Base-by-base conservation (phyloP, 306 rosid genomes). In the Vigna reflexopilosa region DNA sequence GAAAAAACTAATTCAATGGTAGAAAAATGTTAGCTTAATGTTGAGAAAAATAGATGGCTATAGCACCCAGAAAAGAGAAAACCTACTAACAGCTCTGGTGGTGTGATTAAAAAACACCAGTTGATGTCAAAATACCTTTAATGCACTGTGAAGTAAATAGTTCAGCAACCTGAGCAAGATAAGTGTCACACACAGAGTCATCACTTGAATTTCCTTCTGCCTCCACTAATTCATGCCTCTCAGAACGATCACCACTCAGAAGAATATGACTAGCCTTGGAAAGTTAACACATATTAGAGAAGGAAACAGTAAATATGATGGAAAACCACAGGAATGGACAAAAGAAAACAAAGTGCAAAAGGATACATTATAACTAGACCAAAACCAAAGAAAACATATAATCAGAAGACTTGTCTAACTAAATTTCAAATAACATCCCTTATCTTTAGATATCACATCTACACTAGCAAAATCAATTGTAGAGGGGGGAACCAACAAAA, bases 161-260 rank as follows among this genome's bases (percentile, higher is more conserved):
- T 40, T 89, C 84, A 19, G 87, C 95, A 62, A 85, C 90, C 87
- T 79, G 90, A 52, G 83, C 75, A 73, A 95, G 91, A 83, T 89
- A 95, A 76, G 77, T 86, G 57, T 85, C 91, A 82, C 91, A 89
- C 57, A 77, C 2, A 77, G 90, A 80, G 56, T 77, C 89, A 61
- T 87, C 87, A 81, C 83, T 79, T 76, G 81, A 77, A 80, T 80
- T 81, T 88, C 82, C 90, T 73, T 86, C 95, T 47, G 81, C 91
- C 87, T 85, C 98, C 80, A 95, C 83, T 63, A 90, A 82, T 81
- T 84, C 95, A 84, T 74, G 90, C 83, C 89, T 84, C 79, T 92
- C 97, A 38, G 86, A 83, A 84, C 40, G 82, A 85, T 91, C 95
- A 9, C 95, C 93, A 10, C 85, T 92, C 75, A 73, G 77, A 83